Conservation (phyloP, 495 filamentous ascomycete genomes). For the Tuber aestivum region DNA sequence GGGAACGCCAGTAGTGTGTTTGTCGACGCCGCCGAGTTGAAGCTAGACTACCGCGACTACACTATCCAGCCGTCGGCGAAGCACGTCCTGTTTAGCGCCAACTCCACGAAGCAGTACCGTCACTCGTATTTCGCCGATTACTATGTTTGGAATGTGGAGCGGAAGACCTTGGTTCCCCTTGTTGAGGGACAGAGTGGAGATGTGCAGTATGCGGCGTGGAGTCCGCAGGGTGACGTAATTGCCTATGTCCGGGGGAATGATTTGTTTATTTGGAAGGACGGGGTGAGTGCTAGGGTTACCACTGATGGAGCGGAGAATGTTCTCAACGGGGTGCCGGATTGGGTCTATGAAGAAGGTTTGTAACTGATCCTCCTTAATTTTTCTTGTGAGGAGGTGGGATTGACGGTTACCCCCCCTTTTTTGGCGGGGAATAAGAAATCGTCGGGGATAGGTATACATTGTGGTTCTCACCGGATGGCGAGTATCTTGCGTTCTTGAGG, state of each 20-base stretch:
- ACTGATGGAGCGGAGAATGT: constrained; percentile 51
- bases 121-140: constrained; percentile 57
- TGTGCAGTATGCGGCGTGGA: constrained; percentile 55
- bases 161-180: constrained; percentile 47
- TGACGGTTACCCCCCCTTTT: not conserved
- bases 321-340: constrained; percentile 58
- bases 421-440: constrained; percentile 45
- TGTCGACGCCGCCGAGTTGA: constrained; percentile 39
- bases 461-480: constrained; percentile 56
- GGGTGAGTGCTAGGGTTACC: constrained; percentile 50
- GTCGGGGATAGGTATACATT: constrained; percentile 49
- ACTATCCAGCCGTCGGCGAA: constrained; percentile 46
- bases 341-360: constrained; percentile 56
- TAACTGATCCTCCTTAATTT: not conserved
- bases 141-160: constrained; percentile 49
- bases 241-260: constrained; percentile 56
- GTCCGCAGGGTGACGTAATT: constrained; percentile 48
- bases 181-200: constrained; percentile 50
- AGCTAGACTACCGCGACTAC: constrained; percentile 42
- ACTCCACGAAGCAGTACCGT: constrained; percentile 55
- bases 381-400: not conserved
- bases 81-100: constrained; percentile 52
- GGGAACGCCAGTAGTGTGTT: constrained; percentile 49
- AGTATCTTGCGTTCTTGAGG: constrained; percentile 53
- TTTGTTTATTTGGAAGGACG: constrained; percentile 51